These are phyloP conservation scores for Solanum chmielewskii DNA, from an alignment of 257 asterid genomes.

Conservation along the genomic window DNA sequence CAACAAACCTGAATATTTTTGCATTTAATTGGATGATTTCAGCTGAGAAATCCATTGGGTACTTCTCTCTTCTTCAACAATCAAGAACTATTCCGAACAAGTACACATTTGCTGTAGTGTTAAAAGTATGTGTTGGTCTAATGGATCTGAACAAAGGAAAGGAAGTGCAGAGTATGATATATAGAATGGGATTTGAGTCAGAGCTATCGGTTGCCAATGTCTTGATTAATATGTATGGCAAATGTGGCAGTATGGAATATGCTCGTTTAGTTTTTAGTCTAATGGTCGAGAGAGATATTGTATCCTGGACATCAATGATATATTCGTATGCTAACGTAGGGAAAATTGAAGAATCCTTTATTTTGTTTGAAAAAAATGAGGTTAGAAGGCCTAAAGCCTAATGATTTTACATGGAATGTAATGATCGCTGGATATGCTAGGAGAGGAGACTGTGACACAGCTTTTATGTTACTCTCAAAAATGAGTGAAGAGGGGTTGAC, in stretches of 20 bases:
- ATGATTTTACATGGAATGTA: slow-evolving; percentile 51
- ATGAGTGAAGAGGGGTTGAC: slow-evolving; percentile 34
- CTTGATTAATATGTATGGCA: slow-evolving; percentile 39
- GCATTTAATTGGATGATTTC: slow-evolving; percentile 61
- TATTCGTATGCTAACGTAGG: slow-evolving; percentile 36
- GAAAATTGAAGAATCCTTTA: slow-evolving; percentile 23
- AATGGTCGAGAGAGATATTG: slow-evolving; percentile 51
- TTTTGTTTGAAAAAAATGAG: slow-evolving; percentile 43
- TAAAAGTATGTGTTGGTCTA: slow-evolving; percentile 41
- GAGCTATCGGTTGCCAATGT: slow-evolving; percentile 34
- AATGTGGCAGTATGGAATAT: slow-evolving; percentile 19
- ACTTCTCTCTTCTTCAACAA: slow-evolving; percentile 27
- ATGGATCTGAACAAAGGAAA: slow-evolving; percentile 36
- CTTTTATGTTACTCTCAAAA: slow-evolving; percentile 19
- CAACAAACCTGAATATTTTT: slow-evolving; percentile 32
- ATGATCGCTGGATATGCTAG: slow-evolving; percentile 38
- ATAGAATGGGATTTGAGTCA: slow-evolving; percentile 21
- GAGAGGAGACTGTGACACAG: slow-evolving; percentile 41
- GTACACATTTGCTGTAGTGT: slow-evolving; percentile 28
- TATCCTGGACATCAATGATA: slow-evolving; percentile 53
- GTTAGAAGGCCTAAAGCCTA: slow-evolving; percentile 30
- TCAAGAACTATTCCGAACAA: slow-evolving; percentile 28
- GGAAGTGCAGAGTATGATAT: slow-evolving; percentile 38
- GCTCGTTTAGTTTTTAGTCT: slow-evolving; percentile 38
- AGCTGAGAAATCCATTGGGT: slow-evolving; percentile 31